Evolutionary conservation across 2,329 filamentous ascomycete species (phyloP).

Genomic region (Hypoxylon sp.): DNA sequence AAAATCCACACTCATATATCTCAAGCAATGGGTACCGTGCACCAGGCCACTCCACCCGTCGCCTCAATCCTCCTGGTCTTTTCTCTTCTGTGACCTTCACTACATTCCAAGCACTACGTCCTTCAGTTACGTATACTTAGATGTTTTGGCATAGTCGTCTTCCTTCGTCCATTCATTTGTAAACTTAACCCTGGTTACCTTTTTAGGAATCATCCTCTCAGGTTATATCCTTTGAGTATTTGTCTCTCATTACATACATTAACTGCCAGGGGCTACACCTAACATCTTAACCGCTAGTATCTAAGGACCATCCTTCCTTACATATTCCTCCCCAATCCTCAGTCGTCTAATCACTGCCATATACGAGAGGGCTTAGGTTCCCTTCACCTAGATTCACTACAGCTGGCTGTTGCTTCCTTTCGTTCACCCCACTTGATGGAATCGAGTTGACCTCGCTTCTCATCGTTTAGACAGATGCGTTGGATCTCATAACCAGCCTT

Average conservation of each 20-base stretch:
- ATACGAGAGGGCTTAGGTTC: conserved; percentile 14
- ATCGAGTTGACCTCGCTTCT: conserved; percentile 46
- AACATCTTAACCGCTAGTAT: neutral
- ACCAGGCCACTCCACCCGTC: conserved; percentile 10
- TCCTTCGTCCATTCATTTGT: conserved; percentile 36
- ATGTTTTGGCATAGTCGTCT: conserved; percentile 27
- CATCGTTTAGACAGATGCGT: conserved; percentile 22
- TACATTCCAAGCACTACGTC: conserved; percentile 27
- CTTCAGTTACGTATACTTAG: conserved; percentile 12
- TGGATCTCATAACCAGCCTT: conserved; percentile 24
- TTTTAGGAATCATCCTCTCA: conserved; percentile 22
- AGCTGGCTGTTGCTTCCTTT: conserved; percentile 47
- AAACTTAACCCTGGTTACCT: conserved; percentile 24
- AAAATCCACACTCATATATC: conserved; percentile 31
- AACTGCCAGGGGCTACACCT: conserved; percentile 15
- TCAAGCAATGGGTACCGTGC: conserved; percentile 26
- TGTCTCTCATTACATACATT: conserved; percentile 20
- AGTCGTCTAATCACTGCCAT: conserved; percentile 13
- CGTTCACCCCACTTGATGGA: conserved; percentile 29
- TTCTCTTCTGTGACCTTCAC: conserved; percentile 26
- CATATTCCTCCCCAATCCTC: conserved; percentile 22
- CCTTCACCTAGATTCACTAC: conserved; percentile 24
- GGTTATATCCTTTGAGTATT: conserved; percentile 29
- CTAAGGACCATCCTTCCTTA: conserved; percentile 15
- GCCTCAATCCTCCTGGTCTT: conserved; percentile 33